A percentile compares a stretch with the other conserved stretches of the same genome.
phyloP scores from a whole-genome alignment of 345 rosid genomes.

The Atalantia buxifolia region DNA sequence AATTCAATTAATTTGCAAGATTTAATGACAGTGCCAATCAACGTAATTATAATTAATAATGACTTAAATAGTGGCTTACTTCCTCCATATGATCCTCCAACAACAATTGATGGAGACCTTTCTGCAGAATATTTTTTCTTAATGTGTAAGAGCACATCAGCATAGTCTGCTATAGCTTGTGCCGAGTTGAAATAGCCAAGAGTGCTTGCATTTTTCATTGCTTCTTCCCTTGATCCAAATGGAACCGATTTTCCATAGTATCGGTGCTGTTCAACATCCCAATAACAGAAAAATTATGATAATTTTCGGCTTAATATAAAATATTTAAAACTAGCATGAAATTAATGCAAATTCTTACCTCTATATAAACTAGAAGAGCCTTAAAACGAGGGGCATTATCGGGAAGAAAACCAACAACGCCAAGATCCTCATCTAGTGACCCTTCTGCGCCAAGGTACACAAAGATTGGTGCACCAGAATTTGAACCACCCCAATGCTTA shows the following conservation, averaged over 20 bases:
- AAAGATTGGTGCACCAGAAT: slow-evolving; percentile 29
- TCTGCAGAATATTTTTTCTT: slow-evolving; percentile 33
- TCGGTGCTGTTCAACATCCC: slow-evolving; percentile 28
- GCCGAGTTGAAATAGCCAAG: slow-evolving; percentile 49
- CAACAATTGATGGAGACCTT: slow-evolving; percentile 50
- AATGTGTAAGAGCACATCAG: slow-evolving; percentile 40
- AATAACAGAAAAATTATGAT: no score
- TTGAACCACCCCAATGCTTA: slow-evolving; percentile 40
- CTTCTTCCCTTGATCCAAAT: slow-evolving; percentile 39
- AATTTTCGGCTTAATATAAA: not conserved
- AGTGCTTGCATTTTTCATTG: slow-evolving; percentile 36
- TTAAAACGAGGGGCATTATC: slow-evolving; percentile 31
- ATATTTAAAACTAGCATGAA: not conserved
- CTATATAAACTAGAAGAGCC: slow-evolving; percentile 30
- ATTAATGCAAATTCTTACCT: slow-evolving; percentile 21
- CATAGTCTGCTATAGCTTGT: slow-evolving; percentile 57
- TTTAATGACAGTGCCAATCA: no score
- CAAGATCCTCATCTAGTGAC: slow-evolving; percentile 5
- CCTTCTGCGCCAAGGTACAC: slow-evolving; percentile 34
- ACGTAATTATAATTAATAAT: not conserved
- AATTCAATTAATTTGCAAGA: not conserved
- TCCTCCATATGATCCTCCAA: slow-evolving; percentile 80
- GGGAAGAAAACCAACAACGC: slow-evolving; percentile 17
- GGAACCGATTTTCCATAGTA: slow-evolving; percentile 48
- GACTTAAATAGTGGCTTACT: slow-evolving; percentile 28